Percentiles rank a stretch among this genome's conserved stretches.
Evolutionary conservation across 148 eudicot genomes (phyloP).

Genomic region (Camellia granthamiana): DNA sequence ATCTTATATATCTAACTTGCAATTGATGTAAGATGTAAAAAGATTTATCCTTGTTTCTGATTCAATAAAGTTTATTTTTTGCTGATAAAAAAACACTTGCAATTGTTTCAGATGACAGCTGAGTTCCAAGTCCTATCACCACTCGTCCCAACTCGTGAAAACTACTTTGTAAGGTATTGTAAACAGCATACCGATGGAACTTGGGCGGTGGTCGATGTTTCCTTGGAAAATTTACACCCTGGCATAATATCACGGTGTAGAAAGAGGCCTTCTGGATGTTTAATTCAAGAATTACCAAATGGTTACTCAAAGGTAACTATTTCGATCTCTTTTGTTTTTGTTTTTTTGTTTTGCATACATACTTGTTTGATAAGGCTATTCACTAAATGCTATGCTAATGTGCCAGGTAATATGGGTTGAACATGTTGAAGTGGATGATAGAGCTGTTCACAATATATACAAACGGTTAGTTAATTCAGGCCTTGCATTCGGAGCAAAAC

Average conservation of each 20-base stretch:
- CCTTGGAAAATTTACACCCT: constrained; percentile 60
- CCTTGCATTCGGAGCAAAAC: constrained; percentile 73
- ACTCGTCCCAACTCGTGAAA: constrained; percentile 67
- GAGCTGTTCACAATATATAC: constrained; percentile 62
- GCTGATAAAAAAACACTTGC: too few relatives aligned
- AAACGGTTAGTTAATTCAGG: constrained; percentile 55
- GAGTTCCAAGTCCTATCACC: constrained; percentile 86
- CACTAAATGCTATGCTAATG: neutral
- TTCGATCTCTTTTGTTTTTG: too few relatives aligned
- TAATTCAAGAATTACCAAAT: constrained; percentile 68
- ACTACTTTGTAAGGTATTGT: constrained; percentile 71
- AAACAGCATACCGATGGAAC: constrained; percentile 64
- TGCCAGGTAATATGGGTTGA: constrained; percentile 56
- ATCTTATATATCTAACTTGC: too few relatives aligned
- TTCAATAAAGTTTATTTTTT: too few relatives aligned
- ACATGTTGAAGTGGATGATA: constrained; percentile 66
- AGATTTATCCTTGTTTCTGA: too few relatives aligned
- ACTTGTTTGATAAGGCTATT: neutral
- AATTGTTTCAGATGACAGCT: constrained; percentile 54
- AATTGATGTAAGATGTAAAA: too few relatives aligned
- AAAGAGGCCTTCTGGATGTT: constrained; percentile 76
- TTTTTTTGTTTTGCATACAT: neutral
- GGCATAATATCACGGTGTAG: constrained; percentile 45
- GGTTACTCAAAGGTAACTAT: constrained; percentile 69
- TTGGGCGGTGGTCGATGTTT: constrained; percentile 82